A percentile compares a stretch with the other conserved stretches of the same genome.
These are phyloP conservation scores for Colletotrichum sp. DNA, from an alignment of 2,329 filamentous ascomycete genomes.

Conservation along the genomic window DNA sequence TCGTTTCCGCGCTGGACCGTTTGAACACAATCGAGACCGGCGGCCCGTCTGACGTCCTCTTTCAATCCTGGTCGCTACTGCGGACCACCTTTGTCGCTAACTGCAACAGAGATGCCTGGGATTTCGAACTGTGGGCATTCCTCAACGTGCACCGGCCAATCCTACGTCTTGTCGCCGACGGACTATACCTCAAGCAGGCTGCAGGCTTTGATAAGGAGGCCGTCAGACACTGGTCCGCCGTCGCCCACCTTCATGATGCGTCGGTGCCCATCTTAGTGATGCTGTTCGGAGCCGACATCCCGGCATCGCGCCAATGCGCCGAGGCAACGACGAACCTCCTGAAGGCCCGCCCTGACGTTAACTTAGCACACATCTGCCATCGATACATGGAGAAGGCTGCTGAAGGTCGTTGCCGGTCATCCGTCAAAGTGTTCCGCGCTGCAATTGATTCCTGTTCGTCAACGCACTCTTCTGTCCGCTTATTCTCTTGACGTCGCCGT, in stretches of 20 bases:
- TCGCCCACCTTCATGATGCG: background rate
- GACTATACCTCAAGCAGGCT: background rate
- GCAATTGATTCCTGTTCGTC: too few relatives aligned
- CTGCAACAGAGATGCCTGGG: too few relatives aligned
- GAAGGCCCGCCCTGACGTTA: background rate
- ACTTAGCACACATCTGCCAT: too few relatives aligned
- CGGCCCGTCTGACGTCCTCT: background rate
- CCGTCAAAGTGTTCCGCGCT: too few relatives aligned
- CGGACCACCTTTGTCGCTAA: too few relatives aligned
- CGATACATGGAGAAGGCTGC: too few relatives aligned
- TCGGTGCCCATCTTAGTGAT: background rate
- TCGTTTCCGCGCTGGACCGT: too few relatives aligned
- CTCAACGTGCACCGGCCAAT: background rate
- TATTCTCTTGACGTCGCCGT: too few relatives aligned
- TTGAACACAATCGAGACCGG: too few relatives aligned
- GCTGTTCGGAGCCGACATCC: background rate
- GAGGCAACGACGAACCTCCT: background rate
- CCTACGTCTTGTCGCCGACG: background rate
- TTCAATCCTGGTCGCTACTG: background rate
- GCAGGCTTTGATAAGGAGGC: too few relatives aligned
- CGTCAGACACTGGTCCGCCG: background rate
- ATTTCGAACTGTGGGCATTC: background rate
- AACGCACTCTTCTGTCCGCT: too few relatives aligned
- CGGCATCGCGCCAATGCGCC: background rate
- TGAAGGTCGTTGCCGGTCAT: too few relatives aligned